phyloP scores from a whole-genome alignment of 2,329 filamentous ascomycete species.

The Colletotrichum euphorbiae region DNA sequence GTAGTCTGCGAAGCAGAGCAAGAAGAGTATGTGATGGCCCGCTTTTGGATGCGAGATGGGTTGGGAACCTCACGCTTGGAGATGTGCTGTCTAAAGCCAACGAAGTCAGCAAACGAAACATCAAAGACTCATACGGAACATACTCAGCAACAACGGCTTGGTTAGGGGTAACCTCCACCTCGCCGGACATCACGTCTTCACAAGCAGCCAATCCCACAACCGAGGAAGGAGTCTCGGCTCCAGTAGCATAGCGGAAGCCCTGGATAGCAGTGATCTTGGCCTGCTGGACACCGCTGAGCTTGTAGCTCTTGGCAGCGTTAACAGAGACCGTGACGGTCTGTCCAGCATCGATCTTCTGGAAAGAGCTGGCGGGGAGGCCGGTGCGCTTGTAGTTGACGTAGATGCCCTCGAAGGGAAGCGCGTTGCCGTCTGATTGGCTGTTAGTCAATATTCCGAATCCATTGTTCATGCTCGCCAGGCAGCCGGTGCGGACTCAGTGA shows the following conservation, averaged over 20 bases:
- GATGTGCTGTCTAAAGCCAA: constrained; percentile 12
- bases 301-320: constrained; percentile 38
- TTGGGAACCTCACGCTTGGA: constrained; percentile 16
- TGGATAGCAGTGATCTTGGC: constrained; percentile 36
- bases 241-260: constrained; percentile 34
- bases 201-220: constrained; percentile 23
- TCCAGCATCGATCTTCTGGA: constrained; percentile 36
- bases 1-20: constrained; percentile 27
- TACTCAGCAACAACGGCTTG: constrained; percentile 23
- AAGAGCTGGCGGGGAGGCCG: constrained; percentile 20
- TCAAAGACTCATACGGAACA: not conserved
- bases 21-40: constrained; percentile 35
- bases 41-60: constrained; percentile 35
- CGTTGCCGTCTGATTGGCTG: constrained; percentile 14
- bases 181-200: constrained; percentile 22
- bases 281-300: constrained; percentile 25
- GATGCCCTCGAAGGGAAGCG: constrained; percentile 35
- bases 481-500: too few relatives aligned
- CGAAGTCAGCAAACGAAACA: not conserved
- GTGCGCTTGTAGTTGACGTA: constrained; percentile 37
- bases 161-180: constrained; percentile 30
- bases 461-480: too few relatives aligned
- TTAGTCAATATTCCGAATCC: not conserved
- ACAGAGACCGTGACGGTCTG: constrained; percentile 34
- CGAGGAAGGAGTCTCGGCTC: constrained; percentile 12